Evolutionary conservation across 2,329 filamentous ascomycete species (phyloP).

Genomic region (Ophiobolus disseminans): DNA sequence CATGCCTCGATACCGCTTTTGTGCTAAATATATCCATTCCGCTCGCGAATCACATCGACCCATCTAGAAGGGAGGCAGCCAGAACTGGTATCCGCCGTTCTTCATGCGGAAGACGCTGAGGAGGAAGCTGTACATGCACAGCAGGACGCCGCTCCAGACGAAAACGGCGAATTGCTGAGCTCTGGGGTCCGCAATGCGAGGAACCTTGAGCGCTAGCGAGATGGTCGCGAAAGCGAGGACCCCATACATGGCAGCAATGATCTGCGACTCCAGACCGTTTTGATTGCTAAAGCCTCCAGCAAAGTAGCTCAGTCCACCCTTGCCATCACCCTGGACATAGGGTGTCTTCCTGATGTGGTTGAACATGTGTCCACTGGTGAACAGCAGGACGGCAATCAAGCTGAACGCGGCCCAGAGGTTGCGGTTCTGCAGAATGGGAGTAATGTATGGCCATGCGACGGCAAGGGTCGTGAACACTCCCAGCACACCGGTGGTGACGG

Average conservation of each 20-base stretch:
- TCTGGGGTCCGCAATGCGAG: slow-evolving; percentile 79
- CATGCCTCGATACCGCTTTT: neutral
- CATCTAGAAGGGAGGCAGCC: slow-evolving; percentile 81
- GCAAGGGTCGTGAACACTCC: slow-evolving; percentile 72
- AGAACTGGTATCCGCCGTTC: slow-evolving; percentile 95
- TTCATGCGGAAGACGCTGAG: slow-evolving; percentile 93
- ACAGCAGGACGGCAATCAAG: slow-evolving; percentile 86
- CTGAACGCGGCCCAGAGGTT: slow-evolving; percentile 93
- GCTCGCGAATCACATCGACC: neutral
- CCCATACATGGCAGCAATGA: slow-evolving; percentile 85
- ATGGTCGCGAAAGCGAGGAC: slow-evolving; percentile 89
- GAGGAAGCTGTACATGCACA: slow-evolving; percentile 90
- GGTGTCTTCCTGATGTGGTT: slow-evolving; percentile 97
- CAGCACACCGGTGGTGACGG: slow-evolving; percentile 71
- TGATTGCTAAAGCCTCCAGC: slow-evolving; percentile 92
- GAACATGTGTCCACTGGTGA: slow-evolving; percentile 98
- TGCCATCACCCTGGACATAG: slow-evolving; percentile 85
- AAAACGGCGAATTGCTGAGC: slow-evolving; percentile 83
- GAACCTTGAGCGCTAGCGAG: slow-evolving; percentile 88
- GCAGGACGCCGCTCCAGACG: slow-evolving; percentile 77
- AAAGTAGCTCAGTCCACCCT: slow-evolving; percentile 88
- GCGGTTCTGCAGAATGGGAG: slow-evolving; percentile 84
- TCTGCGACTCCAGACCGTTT: slow-evolving; percentile 92
- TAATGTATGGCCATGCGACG: slow-evolving; percentile 77
- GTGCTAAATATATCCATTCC: neutral